Evolutionary conservation across 441 rosid genomes (phyloP), one percentile per base, ranked within the genome.

Genomic region (Theobroma grandiflorum): DNA sequence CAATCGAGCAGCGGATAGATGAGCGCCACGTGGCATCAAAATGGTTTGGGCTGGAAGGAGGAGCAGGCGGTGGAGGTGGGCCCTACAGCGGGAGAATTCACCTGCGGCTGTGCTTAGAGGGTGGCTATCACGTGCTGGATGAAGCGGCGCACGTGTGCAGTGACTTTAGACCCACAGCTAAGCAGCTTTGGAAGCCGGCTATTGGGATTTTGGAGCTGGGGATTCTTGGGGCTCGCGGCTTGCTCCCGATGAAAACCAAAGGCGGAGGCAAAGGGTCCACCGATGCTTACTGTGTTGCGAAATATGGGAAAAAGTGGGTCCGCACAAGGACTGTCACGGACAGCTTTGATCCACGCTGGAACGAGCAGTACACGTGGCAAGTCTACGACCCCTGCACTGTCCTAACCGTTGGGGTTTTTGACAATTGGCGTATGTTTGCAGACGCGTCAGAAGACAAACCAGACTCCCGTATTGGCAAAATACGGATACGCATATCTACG

Each of bases 291-390:
- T 94, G 98, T 50, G 97, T 94, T 2, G 99, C 98, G 31, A 96
- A 96, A 82, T 94, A 94, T 16, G 99, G 99, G 11, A 96, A 96
- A 85, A 96, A 94, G 88, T 96, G 99, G 99, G 98, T 94, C 65
- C 90, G 98, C 66, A 96, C 99, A 0, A 80, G 98, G 35, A 94
- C 99, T 2, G 87, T 96, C 55, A 89, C 88, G 0, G 99, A 96
- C 84, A 90, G 93, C 90, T 91, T 96, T 50, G 97, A 94, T 84
- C 98, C 99, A 62, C 93, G 98, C 31, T 96, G 99, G 99, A 94
- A 96, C 75, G 98, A 94, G 84, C 98, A 95, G 91, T 95, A 96
- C 85, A 93, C 99, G 31, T 96, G 99, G 99, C 99, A 96, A 88
- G 99, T 96, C 14, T 96, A 96, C 22, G 99, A 96, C 74, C 99